Base-by-base conservation (phyloP, 1,284 basidiomycete genomes). In the Ustilago curta region DNA sequence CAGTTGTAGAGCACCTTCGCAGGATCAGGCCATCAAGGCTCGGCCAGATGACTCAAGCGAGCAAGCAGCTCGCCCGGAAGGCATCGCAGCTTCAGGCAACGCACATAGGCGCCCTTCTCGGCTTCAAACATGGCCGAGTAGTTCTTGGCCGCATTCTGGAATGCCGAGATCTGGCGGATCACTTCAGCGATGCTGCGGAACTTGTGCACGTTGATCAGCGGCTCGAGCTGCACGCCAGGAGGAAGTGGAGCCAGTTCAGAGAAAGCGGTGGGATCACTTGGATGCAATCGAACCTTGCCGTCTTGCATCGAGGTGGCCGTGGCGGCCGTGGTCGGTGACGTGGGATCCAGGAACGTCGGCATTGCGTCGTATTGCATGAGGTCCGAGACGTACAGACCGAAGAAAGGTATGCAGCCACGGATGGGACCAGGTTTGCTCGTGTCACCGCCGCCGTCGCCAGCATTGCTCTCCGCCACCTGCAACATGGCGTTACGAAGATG, bases 401-500 rank as follows among this genome's bases (percentile, higher is more conserved):
- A 81, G 76, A 82, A 82, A 5, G 80, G 80, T 9, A 82, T 70
- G 47, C 75, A 77, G 27, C 59, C 63, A 9, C 59, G 66, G 8
- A 23, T 48, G 8, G 66, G 18, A 2, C 21, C 59, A 3, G 53
- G 9, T 23, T 35, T 55, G 23, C 29, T 16, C 5, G 50, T 50
- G 12, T 57, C 56, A n/a, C 16, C 44, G 6, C 40, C 42, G 19
- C 59, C 44, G 23, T 74, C 52, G 6, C 63, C 59, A 3, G 54
- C 51, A 27, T 32, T 50, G 14, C 44, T 54, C 11, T 81, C 77
- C 19, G 66, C 51, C 14, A 79, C 57, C 43, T 70, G 75, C 37
- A 76, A 61, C 72, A 83, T 81, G 14, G 81, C 78, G 11, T 76
- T 74, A 9, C 83, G 76, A 49, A 84, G 90, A 77, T 90, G 67